Percentiles rank a stretch among this genome's conserved stretches.
phyloP scores from a whole-genome alignment of 805 yeast species.

The Candida namnaoensis region DNA sequence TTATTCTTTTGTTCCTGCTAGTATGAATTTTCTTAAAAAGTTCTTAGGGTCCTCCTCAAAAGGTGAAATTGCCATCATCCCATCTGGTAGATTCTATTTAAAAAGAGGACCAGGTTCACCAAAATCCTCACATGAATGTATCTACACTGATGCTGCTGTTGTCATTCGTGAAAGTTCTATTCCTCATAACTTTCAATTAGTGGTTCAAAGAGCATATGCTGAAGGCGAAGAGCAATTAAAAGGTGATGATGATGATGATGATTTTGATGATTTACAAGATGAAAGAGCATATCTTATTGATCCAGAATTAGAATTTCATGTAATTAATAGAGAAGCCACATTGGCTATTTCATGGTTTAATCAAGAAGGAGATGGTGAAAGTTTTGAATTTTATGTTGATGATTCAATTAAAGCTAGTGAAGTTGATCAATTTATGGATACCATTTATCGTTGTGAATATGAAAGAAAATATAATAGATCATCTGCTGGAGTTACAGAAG shows the following conservation, averaged over 20 bases:
- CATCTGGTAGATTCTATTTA: constrained; percentile 72
- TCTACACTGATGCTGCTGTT: constrained; percentile 74
- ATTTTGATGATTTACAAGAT: constrained; percentile 33
- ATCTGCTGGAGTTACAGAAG: constrained; percentile 32
- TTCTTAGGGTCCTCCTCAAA: constrained; percentile 48
- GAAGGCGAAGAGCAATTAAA: constrained; percentile 53
- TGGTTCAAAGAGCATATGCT: constrained; percentile 56
- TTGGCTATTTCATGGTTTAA: constrained; percentile 74
- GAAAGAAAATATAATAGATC: constrained; percentile 63
- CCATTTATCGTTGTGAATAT: constrained; percentile 61
- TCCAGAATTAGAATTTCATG: constrained; percentile 47
- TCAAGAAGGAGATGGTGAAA: constrained; percentile 82
- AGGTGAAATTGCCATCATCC: constrained; percentile 58
- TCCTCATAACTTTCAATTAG: constrained; percentile 60
- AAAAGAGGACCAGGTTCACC: constrained; percentile 74
- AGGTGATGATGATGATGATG: constrained; percentile 41
- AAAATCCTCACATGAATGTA: constrained; percentile 76
- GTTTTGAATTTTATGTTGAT: constrained; percentile 72
- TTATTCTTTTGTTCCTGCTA: too few species aligned
- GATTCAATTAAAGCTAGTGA: constrained; percentile 39
- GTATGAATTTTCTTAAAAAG: constrained; percentile 67
- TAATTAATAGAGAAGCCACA: constrained; percentile 43
- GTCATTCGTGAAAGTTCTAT: constrained; percentile 60
- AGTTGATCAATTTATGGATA: constrained; percentile 53
- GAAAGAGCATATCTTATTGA: constrained; percentile 68